Evolutionary conservation across 208 protist species (phyloP).

Genomic region (Kentomonas sorsogonicus): DNA sequence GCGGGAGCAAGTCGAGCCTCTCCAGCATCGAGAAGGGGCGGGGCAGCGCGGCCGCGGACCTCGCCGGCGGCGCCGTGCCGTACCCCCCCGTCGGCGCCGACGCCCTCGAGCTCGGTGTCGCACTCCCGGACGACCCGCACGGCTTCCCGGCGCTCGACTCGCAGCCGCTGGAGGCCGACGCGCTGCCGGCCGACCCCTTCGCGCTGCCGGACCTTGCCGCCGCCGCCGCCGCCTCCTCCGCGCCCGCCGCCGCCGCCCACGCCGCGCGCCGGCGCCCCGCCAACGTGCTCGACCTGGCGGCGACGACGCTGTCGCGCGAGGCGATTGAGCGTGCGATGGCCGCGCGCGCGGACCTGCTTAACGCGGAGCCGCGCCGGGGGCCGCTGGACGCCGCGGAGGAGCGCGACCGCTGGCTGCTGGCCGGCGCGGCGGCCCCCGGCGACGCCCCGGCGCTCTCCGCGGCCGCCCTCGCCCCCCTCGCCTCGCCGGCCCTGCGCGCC

Average conservation of each 20-base stretch:
- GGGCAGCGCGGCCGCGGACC: constrained; percentile 36
- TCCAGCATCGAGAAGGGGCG: constrained; percentile 83
- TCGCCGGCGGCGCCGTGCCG: constrained; percentile 21
- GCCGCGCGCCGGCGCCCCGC: constrained; percentile 21
- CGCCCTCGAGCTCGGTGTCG: constrained; percentile 76
- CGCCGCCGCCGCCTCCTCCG: constrained; percentile 9
- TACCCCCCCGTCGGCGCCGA: constrained; percentile 50
- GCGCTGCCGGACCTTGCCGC: constrained; percentile 23
- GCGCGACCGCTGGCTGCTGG: constrained; percentile 41
- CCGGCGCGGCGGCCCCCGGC: constrained; percentile 14
- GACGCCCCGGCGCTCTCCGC: constrained; percentile 15
- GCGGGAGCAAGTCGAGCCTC: constrained; percentile 74
- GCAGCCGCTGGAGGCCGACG: constrained; percentile 20
- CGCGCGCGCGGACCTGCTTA: constrained; percentile 59
- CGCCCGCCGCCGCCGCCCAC: constrained; percentile 4
- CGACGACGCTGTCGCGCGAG: constrained; percentile 69
- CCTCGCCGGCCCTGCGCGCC: constrained; percentile 31
- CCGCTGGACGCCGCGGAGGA: constrained; percentile 59
- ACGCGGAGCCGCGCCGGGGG: constrained; percentile 50
- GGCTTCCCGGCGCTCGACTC: too few relatives aligned
- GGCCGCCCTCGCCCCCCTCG: constrained; percentile 22
- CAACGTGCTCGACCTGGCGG: constrained; percentile 55
- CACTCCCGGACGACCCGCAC: too few relatives aligned
- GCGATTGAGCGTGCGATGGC: constrained; percentile 58
- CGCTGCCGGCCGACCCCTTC: constrained; percentile 22